Evolutionary conservation across 1,139 yeast species (phyloP).

Genomic region (Blastobotrys ciferrii): DNA sequence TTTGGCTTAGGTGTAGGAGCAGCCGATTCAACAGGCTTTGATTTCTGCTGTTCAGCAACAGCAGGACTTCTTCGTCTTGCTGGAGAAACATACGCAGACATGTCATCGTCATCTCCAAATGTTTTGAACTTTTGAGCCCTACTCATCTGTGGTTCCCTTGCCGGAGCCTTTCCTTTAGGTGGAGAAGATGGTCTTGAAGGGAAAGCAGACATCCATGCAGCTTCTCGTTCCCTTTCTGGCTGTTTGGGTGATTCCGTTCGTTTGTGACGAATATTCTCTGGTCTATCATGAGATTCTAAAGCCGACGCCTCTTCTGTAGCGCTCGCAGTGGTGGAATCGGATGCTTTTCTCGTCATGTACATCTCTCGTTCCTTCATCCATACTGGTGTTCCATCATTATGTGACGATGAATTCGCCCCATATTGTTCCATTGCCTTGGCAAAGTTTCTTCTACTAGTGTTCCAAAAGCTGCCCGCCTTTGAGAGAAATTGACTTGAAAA

Average conservation of each 20-base stretch:
- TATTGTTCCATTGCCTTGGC: constrained; percentile 65
- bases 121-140: constrained; percentile 20
- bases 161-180: neutral
- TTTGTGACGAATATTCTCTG: neutral
- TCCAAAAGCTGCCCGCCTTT: constrained; percentile 60
- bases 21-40: constrained; percentile 14
- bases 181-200: constrained; percentile 3
- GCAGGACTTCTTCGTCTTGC: constrained; percentile 26
- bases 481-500: constrained; percentile 61
- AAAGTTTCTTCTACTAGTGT: constrained; percentile 60
- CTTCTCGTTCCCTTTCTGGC: neutral
- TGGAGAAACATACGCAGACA: constrained; percentile 25
- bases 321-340: neutral
- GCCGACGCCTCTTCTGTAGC: constrained; percentile 19
- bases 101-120: constrained; percentile 17
- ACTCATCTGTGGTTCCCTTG: constrained; percentile 6
- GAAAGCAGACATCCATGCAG: constrained; percentile 1
- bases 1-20: constrained; percentile 27
- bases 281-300: constrained; percentile 11
- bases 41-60: constrained; percentile 20
- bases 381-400: constrained; percentile 57
- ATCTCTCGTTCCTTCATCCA: constrained; percentile 70
- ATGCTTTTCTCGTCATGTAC: constrained; percentile 11
- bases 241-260: neutral
- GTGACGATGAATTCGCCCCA: constrained; percentile 24